Evolutionary conservation across 768 basidiomycete genomes (phyloP).

Genomic region (Clitopilus passeckerianus): DNA sequence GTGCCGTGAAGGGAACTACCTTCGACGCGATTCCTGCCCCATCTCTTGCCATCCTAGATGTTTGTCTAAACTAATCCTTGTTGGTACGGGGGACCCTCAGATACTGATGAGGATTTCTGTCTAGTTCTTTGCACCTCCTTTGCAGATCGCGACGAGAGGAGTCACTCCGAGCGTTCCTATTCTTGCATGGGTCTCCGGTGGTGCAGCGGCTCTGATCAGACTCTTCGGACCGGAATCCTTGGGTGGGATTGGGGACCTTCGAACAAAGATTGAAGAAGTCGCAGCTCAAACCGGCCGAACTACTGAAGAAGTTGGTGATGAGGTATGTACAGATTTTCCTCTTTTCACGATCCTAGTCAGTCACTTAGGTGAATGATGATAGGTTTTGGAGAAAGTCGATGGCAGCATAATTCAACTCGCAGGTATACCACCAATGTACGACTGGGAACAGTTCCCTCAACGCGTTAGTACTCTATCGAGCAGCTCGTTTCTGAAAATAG

Average conservation of each 20-base stretch:
- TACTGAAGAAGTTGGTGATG: slow-evolving; percentile 9
- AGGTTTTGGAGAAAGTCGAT: slow-evolving; percentile 13
- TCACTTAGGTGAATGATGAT: not conserved
- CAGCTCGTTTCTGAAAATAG: not conserved
- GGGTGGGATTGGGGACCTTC: slow-evolving; percentile 14
- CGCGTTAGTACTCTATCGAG: not conserved
- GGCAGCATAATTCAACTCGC: slow-evolving; percentile 13
- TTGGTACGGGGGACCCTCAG: not conserved
- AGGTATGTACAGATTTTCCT: slow-evolving; percentile 4
- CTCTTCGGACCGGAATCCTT: slow-evolving; percentile 13
- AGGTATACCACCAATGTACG: slow-evolving; percentile 12
- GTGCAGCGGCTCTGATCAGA: slow-evolving; percentile 6
- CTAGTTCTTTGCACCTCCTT: slow-evolving; percentile 6
- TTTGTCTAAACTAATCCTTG: not conserved
- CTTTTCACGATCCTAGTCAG: not conserved
- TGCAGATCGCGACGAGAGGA: slow-evolving; percentile 7
- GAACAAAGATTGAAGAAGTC: slow-evolving; percentile 8
- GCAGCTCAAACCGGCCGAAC: slow-evolving; percentile 6
- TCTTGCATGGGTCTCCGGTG: slow-evolving; percentile 9
- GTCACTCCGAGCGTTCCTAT: slow-evolving; percentile 10
- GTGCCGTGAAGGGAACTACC: slow-evolving; percentile 5
- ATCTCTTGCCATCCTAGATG: slow-evolving; percentile 8
- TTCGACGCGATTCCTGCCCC: slow-evolving; percentile 6
- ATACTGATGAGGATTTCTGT: not conserved
- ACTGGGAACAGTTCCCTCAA: not conserved